Evolutionary conservation across 257 asterid genomes (phyloP).

Genomic region (Perilla frutescens): DNA sequence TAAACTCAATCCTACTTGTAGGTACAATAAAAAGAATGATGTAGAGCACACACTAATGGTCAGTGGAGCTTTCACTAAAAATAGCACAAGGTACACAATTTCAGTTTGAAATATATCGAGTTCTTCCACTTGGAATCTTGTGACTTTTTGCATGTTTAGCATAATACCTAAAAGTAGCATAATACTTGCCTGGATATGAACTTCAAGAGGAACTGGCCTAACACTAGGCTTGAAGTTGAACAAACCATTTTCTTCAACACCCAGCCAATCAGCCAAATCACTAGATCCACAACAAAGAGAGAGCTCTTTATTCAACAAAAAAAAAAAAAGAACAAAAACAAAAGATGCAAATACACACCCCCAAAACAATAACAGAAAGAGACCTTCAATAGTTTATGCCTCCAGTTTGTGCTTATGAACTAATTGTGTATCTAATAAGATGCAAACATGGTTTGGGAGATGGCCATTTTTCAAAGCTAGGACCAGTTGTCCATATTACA

Average conservation of each 20-base stretch:
- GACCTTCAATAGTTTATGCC: too few species aligned
- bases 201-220: slow-evolving; percentile 99
- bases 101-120: not conserved
- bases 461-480: too few species aligned
- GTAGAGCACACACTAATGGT: not conserved
- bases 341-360: not conserved
- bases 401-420: too few species aligned
- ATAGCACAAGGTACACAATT: slow-evolving; percentile 5
- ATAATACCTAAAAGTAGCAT: slow-evolving; percentile 18
- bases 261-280: slow-evolving; percentile 98
- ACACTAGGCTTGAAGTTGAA: slow-evolving; percentile 99
- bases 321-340: not conserved
- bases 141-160: slow-evolving; percentile 1
- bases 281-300: slow-evolving; percentile 48
- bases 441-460: too few species aligned
- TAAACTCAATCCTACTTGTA: too few species aligned
- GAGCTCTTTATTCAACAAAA: slow-evolving; percentile 3
- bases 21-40: not conserved
- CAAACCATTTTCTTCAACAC: slow-evolving; percentile 91
- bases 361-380: not conserved
- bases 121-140: slow-evolving; percentile 12
- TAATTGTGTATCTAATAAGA: too few species aligned
- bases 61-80: not conserved
- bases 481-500: too few species aligned
- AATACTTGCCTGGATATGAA: slow-evolving; percentile 96